Evolutionary conservation across 345 rosid genomes (phyloP).

Genomic region (Populus alba): DNA sequence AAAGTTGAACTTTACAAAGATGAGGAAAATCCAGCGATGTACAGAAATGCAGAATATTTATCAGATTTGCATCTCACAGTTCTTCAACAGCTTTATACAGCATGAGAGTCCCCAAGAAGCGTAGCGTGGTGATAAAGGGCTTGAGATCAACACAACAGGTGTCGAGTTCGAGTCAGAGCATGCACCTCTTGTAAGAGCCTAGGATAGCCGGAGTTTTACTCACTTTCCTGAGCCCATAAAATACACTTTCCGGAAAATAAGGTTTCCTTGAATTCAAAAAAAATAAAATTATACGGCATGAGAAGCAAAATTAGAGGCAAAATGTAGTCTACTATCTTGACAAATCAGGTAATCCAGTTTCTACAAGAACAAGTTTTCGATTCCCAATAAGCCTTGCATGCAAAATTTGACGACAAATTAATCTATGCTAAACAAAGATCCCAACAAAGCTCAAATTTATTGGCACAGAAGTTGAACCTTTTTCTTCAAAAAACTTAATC

Average conservation of each 20-base stretch:
- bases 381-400: neutral
- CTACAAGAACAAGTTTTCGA: neutral
- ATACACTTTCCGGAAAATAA: no score
- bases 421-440: neutral
- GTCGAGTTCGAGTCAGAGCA: no score
- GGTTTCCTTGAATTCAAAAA: no score
- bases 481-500: neutral
- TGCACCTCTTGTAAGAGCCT: no score
- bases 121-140: no score
- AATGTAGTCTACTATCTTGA: neutral
- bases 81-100: neutral
- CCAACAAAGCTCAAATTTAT: neutral
- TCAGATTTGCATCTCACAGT: neutral
- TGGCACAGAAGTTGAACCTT: neutral
- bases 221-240: no score
- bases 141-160: no score
- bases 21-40: neutral
- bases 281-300: no score
- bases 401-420: neutral
- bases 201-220: no score
- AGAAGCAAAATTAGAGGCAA: neutral
- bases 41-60: neutral
- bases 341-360: neutral
- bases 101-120: no score
- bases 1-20: neutral